Percentiles rank a stretch among this genome's conserved stretches.
Evolutionary conservation across 768 basidiomycete genomes (phyloP).

Genomic region (Ramaria rubella): DNA sequence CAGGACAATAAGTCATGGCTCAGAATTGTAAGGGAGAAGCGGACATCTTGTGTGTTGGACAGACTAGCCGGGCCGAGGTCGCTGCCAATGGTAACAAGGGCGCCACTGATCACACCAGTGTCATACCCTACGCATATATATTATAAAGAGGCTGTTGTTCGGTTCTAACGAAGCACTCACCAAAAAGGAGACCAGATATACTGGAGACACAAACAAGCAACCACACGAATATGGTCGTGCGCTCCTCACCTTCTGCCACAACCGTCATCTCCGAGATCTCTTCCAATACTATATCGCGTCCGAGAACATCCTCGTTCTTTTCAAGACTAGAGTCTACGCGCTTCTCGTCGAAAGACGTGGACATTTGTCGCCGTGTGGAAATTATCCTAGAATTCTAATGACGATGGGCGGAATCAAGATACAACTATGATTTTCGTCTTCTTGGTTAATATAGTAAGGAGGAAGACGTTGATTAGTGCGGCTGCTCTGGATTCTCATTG

Average conservation of each 20-base stretch:
- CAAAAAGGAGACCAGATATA: conserved; percentile 71
- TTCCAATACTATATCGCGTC: conserved; percentile 20
- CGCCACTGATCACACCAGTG: conserved; percentile 75
- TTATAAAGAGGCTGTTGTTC: not conserved
- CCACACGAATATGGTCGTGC: conserved; percentile 71
- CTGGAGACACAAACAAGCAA: conserved; percentile 68
- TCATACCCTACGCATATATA: conserved; percentile 52
- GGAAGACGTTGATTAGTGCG: too few relatives aligned
- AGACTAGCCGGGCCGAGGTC: conserved; percentile 55
- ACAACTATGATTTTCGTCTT: not conserved
- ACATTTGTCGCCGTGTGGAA: not conserved
- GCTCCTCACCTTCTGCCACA: conserved; percentile 57
- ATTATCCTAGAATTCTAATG: not conserved
- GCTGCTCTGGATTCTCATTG: too few relatives aligned
- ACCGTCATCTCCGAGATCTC: conserved; percentile 56
- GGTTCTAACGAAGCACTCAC: conserved; percentile 31
- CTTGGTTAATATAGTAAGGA: not conserved
- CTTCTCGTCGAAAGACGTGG: not conserved
- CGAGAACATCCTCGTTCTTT: not conserved
- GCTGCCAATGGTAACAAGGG: conserved; percentile 64
- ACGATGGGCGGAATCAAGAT: not conserved
- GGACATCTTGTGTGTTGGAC: conserved; percentile 58
- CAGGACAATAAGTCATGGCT: not conserved
- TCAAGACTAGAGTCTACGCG: not conserved
- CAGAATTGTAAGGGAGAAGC: conserved; percentile 2